Base-by-base conservation (phyloP, 1,284 basidiomycete genomes). In the Porodaedalea pini region DNA sequence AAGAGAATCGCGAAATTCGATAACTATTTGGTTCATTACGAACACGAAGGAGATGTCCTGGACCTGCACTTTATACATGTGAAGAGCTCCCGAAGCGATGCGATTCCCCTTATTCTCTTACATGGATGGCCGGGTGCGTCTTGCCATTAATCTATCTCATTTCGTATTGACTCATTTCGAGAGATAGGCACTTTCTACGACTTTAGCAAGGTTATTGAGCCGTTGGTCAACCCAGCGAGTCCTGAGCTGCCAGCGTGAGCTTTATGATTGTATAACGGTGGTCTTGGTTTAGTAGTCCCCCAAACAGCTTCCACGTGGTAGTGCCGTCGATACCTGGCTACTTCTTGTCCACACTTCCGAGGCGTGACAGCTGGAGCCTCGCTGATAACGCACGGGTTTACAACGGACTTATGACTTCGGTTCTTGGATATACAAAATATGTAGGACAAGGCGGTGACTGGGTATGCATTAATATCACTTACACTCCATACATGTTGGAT, bases 291-390 rank as follows among this genome's bases (percentile, higher is more conserved):
- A 2, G 5, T 40, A 17, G 27, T 39, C 36, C 4, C 7, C 40
- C 40, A 41, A 7, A 37, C 32, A 66, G 65, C 15, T 67, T 65
- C 47, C 58, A 67, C 37, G 51, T 67, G 5, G 59, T 67, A 31
- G 53, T 63, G 6, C 65, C 65, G 13, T 67, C 65, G n/a, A 54
- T 66, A 32, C 64, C 65, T 11, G 63, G 65, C n/a, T 64, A 61
- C 49, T 64, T 65, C 39, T 56, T 63, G 29, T 67, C 65, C 6
- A 61, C 61, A 1, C 51, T 60, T 6, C 63, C 63, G 3, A 54
- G 55, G 25, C 58, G 61, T 10, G 47, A 53, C 21, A 58, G 61
- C 34, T 63, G 60, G 53, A 62, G 56, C 17, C 31, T 65, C 11
- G 59, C 56, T 13, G 61, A 64, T 41, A 64, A 58, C 10, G 65